Evolutionary conservation across 352 stramenopile genomes (phyloP).

Genomic region (Pythium folliculosum): DNA sequence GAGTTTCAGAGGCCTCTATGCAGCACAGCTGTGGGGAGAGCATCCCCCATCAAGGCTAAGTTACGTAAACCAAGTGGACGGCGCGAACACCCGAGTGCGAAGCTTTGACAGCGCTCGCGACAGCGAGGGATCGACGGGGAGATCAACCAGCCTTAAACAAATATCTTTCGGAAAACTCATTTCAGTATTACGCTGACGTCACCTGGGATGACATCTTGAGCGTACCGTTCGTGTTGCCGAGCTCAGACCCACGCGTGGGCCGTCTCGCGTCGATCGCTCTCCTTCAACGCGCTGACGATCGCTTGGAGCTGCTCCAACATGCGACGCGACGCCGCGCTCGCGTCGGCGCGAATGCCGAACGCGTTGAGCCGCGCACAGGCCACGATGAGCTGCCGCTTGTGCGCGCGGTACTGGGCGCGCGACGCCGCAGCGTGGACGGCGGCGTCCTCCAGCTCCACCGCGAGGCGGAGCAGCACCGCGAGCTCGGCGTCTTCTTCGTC

Average conservation of each 20-base stretch:
- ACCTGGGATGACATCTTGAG: too few relatives aligned
- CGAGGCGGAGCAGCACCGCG: neutral
- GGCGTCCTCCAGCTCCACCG: neutral
- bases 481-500: neutral
- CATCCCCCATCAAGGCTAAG: too few relatives aligned
- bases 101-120: too few relatives aligned
- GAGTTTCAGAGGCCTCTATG: too few relatives aligned
- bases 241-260: neutral
- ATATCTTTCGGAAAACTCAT: too few relatives aligned
- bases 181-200: too few relatives aligned
- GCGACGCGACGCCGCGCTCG: neutral
- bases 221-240: neutral
- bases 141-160: too few relatives aligned
- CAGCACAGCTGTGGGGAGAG: too few relatives aligned
- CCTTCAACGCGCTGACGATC: neutral
- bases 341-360: neutral
- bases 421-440: neutral
- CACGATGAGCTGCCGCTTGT: neutral
- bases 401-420: neutral
- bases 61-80: too few relatives aligned
- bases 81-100: too few relatives aligned
- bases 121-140: too few relatives aligned
- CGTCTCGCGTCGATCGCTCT: neutral
- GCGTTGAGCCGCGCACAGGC: neutral
- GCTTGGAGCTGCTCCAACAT: neutral